phyloP scores from a whole-genome alignment of 2,329 filamentous ascomycete species.

The Arthrobotrys conoides region DNA sequence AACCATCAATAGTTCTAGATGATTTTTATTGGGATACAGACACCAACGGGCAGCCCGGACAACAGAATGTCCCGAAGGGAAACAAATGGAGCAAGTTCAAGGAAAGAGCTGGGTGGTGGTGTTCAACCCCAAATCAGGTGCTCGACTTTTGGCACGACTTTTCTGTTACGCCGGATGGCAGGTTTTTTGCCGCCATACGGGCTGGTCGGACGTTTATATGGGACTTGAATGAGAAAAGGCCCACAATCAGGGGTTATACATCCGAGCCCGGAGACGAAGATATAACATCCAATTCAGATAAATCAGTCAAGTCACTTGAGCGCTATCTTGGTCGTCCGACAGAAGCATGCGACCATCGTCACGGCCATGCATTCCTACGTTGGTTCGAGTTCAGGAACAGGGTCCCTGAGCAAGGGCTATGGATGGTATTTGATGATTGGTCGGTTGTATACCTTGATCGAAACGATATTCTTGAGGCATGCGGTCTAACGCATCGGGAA shows the following conservation, averaged over 20 bases:
- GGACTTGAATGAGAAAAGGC: conserved; percentile 60
- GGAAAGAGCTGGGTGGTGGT: conserved; percentile 64
- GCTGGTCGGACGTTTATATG: conserved; percentile 63
- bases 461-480: conserved; percentile 62
- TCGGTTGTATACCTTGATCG: conserved; percentile 62
- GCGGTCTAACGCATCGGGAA: conserved; percentile 53
- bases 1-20: conserved; percentile 63
- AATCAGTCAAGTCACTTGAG: conserved; percentile 35
- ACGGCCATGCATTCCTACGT: conserved; percentile 45
- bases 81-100: conserved; percentile 62
- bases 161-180: conserved; percentile 59
- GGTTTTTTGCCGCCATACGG: conserved; percentile 63
- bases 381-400: conserved; percentile 63
- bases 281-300: neutral
- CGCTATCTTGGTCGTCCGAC: conserved; percentile 49
- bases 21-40: conserved; percentile 64
- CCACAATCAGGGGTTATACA: conserved; percentile 45
- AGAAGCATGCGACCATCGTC: conserved; percentile 22
- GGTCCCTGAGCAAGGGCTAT: conserved; percentile 63
- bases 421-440: conserved; percentile 63
- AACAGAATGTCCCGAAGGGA: conserved; percentile 18
- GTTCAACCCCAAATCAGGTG: conserved; percentile 63
- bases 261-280: conserved; percentile 30
- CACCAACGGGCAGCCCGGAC: conserved; percentile 15
- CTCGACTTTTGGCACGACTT: conserved; percentile 64